Evolutionary conservation across 202 grass and related monocot species (phyloP).

Genomic region (Miscanthus sacchariflorus): DNA sequence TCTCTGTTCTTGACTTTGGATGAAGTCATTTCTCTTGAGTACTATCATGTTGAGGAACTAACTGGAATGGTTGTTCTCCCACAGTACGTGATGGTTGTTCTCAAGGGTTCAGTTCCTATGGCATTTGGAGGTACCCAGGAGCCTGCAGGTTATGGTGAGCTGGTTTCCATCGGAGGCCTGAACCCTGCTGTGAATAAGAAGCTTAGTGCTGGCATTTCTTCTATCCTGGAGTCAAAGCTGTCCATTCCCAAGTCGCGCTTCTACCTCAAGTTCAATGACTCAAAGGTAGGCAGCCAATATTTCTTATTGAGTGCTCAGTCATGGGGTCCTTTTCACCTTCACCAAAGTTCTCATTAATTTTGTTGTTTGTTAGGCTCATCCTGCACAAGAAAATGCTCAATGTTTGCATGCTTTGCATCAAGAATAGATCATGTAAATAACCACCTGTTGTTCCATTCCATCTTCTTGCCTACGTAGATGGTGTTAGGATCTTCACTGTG

Average conservation of each 20-base stretch:
- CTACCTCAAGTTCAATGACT: conserved; percentile 86
- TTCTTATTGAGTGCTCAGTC: neutral
- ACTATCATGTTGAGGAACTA: conserved; percentile 1
- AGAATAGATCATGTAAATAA: conserved; percentile 59
- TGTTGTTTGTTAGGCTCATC: conserved; percentile 67
- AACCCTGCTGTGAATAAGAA: conserved; percentile 90
- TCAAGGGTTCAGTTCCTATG: conserved; percentile 88
- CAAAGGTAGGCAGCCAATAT: conserved; percentile 55
- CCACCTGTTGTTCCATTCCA: conserved; percentile 21
- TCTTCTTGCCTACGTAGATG: neutral
- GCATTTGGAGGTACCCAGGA: conserved; percentile 81
- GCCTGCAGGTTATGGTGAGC: conserved; percentile 78
- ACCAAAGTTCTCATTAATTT: conserved; percentile 44
- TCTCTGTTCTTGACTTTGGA: neutral
- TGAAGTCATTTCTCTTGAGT: neutral
- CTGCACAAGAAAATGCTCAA: conserved; percentile 73
- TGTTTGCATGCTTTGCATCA: conserved; percentile 88
- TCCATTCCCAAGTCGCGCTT: conserved; percentile 70
- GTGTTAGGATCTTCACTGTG: neutral
- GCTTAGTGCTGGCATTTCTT: conserved; percentile 74
- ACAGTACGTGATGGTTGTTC: conserved; percentile 90
- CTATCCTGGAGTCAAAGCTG: conserved; percentile 77
- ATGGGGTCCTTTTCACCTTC: conserved; percentile 9
- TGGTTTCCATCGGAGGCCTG: conserved; percentile 88
- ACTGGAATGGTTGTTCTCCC: conserved; percentile 27